Percentiles rank a stretch among this genome's conserved stretches.
phyloP scores from a whole-genome alignment of 2,329 filamentous ascomycete species.

The Fusarium sp. region DNA sequence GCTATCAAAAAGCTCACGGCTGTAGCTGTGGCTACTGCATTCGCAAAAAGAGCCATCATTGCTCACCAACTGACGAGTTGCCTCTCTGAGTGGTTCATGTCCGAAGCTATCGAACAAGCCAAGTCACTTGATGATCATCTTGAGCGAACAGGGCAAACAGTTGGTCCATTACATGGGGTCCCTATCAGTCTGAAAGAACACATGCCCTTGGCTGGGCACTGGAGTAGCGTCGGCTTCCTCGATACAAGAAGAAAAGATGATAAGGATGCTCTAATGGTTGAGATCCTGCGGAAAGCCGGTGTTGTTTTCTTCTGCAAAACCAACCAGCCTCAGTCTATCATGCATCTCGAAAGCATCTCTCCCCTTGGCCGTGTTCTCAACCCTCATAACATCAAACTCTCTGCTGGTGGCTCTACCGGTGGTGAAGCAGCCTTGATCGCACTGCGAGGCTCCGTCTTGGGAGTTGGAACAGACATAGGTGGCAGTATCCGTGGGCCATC shows the following conservation, averaged over 20 bases:
- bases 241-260: conserved; percentile 62
- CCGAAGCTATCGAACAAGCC: conserved; percentile 61
- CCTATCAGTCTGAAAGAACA: conserved; percentile 61
- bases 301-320: conserved; percentile 66
- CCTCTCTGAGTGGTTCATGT: conserved; percentile 67
- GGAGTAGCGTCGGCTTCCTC: conserved; percentile 67
- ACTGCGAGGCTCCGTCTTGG: conserved; percentile 57
- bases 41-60: conserved; percentile 65
- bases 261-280: conserved; percentile 70
- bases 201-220: conserved; percentile 68
- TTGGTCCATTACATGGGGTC: conserved; percentile 46
- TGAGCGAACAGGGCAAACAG: conserved; percentile 51
- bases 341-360: conserved; percentile 70
- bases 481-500: conserved; percentile 54
- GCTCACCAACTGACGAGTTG: conserved; percentile 71
- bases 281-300: conserved; percentile 69
- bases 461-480: conserved; percentile 58
- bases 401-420: conserved; percentile 74
- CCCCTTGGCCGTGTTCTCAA: conserved; percentile 73
- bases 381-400: conserved; percentile 71
- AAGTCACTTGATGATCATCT: conserved; percentile 60
- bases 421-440: conserved; percentile 63
- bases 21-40: conserved; percentile 63
- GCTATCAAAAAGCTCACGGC: conserved; percentile 55
- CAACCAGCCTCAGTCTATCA: conserved; percentile 72